phyloP scores from a whole-genome alignment of 306 rosid genomes.

The Prosopis cineraria region DNA sequence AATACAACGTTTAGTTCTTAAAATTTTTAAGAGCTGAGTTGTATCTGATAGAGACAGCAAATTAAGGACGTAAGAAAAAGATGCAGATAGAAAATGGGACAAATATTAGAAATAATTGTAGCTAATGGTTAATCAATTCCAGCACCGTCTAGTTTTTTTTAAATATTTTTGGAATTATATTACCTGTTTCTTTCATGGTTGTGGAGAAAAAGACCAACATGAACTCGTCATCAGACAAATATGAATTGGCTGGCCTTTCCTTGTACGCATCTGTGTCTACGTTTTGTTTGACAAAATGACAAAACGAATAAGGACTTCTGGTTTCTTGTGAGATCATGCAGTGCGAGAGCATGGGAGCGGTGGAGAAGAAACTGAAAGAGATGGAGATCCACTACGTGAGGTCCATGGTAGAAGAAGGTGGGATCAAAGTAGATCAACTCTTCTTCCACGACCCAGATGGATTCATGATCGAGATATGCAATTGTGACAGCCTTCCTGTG shows the following conservation, averaged over 20 bases:
- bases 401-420: conserved; percentile 80
- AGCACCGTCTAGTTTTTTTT: neutral
- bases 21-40: neutral
- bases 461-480: conserved; percentile 94
- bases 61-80: neutral
- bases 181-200: neutral
- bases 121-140: neutral
- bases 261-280: conserved; percentile 17
- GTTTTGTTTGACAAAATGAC: conserved; percentile 11
- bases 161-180: neutral
- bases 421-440: conserved; percentile 73
- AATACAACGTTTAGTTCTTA: no score
- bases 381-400: conserved; percentile 63
- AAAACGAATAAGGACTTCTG: neutral
- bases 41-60: neutral
- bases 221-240: no score
- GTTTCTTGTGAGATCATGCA: neutral
- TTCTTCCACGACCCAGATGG: conserved; percentile 98
- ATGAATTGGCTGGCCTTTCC: no score
- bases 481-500: conserved; percentile 86
- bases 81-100: neutral
- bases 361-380: conserved; percentile 85
- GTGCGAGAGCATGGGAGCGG: conserved; percentile 94
- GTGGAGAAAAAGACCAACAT: neutral
- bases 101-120: neutral